Percentiles rank a stretch among this genome's conserved stretches.
Conservation (phyloP, 1,139 yeast genomes). For the Candida sp. region DNA sequence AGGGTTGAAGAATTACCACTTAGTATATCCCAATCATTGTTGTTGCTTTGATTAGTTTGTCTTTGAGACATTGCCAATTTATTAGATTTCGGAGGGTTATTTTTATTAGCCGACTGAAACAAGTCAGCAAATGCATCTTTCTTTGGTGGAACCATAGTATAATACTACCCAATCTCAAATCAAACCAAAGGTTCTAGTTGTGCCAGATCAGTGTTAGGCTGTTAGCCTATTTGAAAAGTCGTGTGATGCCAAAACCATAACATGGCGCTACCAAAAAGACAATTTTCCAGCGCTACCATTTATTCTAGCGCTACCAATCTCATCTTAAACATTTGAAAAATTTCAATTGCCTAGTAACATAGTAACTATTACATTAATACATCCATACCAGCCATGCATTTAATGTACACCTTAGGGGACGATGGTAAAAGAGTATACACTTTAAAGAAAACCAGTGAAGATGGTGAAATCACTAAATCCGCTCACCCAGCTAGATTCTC, state of each 20-base stretch:
- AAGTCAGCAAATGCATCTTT: conserved; percentile 49
- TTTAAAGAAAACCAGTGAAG: conserved; percentile 71
- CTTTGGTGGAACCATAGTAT: conserved; percentile 26
- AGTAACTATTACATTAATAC: too few species aligned
- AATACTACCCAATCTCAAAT: background rate
- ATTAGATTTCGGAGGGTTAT: conserved; percentile 9
- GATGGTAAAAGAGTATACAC: conserved; percentile 98
- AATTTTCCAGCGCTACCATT: too few species aligned
- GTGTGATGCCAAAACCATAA: too few species aligned
- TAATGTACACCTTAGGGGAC: conserved; percentile 94
- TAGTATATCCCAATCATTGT: background rate
- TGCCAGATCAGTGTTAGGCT: too few species aligned
- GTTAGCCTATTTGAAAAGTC: too few species aligned
- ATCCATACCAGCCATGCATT: conserved; percentile 68
- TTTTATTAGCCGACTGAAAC: conserved; percentile 32
- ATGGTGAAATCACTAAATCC: conserved; percentile 95
- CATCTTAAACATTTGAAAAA: too few species aligned
- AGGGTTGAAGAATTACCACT: background rate
- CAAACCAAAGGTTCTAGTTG: too few species aligned
- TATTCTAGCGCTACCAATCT: too few species aligned
- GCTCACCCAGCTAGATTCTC: conserved; percentile 99
- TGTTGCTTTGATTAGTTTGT: conserved; percentile 7
- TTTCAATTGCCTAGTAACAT: too few species aligned
- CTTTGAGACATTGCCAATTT: conserved; percentile 18
- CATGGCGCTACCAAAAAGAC: too few species aligned